Evolutionary conservation across 2,329 filamentous ascomycete genomes (phyloP).

Genomic region (Acrodontium crateriforme): DNA sequence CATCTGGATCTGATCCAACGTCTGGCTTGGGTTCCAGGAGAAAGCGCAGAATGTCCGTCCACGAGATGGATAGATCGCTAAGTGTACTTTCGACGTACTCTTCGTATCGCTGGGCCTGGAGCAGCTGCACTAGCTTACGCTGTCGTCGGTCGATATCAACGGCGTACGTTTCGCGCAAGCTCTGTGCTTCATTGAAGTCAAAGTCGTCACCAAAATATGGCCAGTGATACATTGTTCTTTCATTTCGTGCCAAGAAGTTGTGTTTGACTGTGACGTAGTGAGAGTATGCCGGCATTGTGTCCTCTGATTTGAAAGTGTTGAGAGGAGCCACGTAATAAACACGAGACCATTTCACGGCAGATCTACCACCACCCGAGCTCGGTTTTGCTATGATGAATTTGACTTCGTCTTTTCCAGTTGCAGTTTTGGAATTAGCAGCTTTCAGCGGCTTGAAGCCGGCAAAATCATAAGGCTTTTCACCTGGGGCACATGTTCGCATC

Average conservation of each 20-base stretch:
- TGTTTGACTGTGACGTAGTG: conserved; percentile 29
- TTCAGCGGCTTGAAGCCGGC: conserved; percentile 6
- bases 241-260: conserved; percentile 29
- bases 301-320: conserved; percentile 3
- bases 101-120: conserved; percentile 24
- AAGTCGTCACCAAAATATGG: conserved; percentile 26
- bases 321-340: conserved; percentile 1
- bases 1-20: conserved; percentile 10
- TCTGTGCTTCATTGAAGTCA: conserved; percentile 14
- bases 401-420: not conserved
- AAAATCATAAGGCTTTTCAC: conserved; percentile 6
- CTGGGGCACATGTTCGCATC: not conserved
- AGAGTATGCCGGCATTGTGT: conserved; percentile 25
- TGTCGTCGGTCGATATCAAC: conserved; percentile 18
- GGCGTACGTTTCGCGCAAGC: conserved; percentile 11
- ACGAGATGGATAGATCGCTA: conserved; percentile 20
- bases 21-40: conserved; percentile 21
- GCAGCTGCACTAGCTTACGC: conserved; percentile 20
- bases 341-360: not conserved
- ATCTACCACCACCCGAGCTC: not conserved
- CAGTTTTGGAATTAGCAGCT: not conserved
- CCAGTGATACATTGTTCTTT: conserved; percentile 26
- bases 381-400: not conserved
- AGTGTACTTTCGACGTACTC: conserved; percentile 24
- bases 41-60: conserved; percentile 26